These are phyloP conservation scores for Zancudomyces culisetae DNA, from an alignment of 371 early-diverging fungal genomes.

Conservation along the genomic window DNA sequence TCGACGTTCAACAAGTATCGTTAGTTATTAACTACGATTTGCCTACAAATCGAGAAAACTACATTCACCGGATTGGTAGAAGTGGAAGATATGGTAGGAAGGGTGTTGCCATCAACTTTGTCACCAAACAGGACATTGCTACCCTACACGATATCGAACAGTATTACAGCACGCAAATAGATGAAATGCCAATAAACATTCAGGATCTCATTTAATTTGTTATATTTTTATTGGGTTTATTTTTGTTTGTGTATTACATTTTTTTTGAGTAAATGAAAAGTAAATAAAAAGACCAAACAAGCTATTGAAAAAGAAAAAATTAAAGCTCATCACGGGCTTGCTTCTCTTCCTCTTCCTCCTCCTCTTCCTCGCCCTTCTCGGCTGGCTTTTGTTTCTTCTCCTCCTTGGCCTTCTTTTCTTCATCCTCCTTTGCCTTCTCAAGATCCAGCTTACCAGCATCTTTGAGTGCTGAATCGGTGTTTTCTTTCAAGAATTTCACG, in stretches of 20 bases:
- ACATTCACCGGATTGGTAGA: conserved; percentile 95
- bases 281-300: conserved; percentile 1
- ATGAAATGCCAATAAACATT: conserved; percentile 85
- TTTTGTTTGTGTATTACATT: too few species aligned
- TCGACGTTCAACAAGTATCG: conserved; percentile 99
- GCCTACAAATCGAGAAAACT: conserved; percentile 88
- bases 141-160: conserved; percentile 88
- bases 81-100: conserved; percentile 99
- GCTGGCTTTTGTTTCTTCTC: conserved; percentile 10
- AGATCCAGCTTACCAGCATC: conserved; percentile 11
- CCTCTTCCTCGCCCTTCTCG: conserved; percentile 7
- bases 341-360: conserved; percentile 21
- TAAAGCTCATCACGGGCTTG: conserved; percentile 45
- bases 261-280: neutral
- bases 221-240: neutral
- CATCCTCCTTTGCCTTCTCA: conserved; percentile 8
- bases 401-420: conserved; percentile 3
- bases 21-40: conserved; percentile 98
- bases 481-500: conserved; percentile 47
- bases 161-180: conserved; percentile 95
- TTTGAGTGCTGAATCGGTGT: conserved; percentile 14
- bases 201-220: conserved; percentile 50
- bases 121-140: conserved; percentile 80
- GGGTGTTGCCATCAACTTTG: conserved; percentile 99
- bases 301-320: conserved; percentile 5